phyloP scores from a whole-genome alignment of 495 filamentous ascomycete genomes.

The Cudoniella acicularis region DNA sequence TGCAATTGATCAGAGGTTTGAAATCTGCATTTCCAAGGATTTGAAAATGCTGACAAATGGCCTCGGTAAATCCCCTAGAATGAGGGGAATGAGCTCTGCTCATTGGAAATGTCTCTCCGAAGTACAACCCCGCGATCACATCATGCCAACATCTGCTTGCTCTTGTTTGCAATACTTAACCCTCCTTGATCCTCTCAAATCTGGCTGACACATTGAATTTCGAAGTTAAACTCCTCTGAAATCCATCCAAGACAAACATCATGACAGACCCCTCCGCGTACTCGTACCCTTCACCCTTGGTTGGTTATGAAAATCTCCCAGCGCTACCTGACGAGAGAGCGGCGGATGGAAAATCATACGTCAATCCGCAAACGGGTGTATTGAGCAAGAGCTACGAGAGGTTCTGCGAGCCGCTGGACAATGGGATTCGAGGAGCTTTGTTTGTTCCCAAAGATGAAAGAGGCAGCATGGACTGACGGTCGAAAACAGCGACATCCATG shows the following conservation, averaged over 20 bases:
- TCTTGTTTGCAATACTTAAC: too few relatives aligned
- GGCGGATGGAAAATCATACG: constrained; percentile 57
- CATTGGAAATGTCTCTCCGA: too few relatives aligned
- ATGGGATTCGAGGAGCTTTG: constrained; percentile 56
- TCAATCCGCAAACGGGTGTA: constrained; percentile 52
- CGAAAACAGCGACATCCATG: constrained; percentile 62
- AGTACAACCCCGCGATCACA: background rate
- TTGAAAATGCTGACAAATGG: background rate
- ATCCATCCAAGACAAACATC: constrained; percentile 63
- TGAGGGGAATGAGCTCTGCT: background rate
- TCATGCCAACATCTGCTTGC: too few relatives aligned
- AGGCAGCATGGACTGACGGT: too few relatives aligned
- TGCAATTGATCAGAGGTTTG: too few relatives aligned
- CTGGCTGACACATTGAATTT: constrained; percentile 63
- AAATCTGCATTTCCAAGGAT: too few relatives aligned
- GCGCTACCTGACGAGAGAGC: constrained; percentile 58
- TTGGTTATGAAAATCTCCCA: constrained; percentile 59
- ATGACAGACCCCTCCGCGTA: constrained; percentile 34
- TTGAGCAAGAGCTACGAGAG: constrained; percentile 61
- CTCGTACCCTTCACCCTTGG: constrained; percentile 62
- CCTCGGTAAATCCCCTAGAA: background rate
- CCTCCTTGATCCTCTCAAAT: constrained; percentile 58
- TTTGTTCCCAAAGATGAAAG: too few relatives aligned
- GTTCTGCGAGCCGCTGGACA: constrained; percentile 62
- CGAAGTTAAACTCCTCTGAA: constrained; percentile 62